A percentile compares a stretch with the other conserved stretches of the same genome.
Conservation (phyloP, 768 basidiomycete species). For the Macrocybe gigantea region DNA sequence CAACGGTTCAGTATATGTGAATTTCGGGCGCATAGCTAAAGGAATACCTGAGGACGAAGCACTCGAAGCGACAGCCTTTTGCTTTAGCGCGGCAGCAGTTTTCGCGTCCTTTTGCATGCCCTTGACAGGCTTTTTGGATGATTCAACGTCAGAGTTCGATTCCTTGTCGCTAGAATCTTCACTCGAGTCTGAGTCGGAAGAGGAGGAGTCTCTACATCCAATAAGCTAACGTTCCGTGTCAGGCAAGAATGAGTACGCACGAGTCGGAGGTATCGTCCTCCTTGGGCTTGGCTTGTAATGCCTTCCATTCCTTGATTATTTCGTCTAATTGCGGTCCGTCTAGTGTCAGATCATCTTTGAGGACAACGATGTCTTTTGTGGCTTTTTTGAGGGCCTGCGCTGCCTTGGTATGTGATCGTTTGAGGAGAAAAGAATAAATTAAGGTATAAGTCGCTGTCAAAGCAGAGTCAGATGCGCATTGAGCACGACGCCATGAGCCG, state of each 20-base stretch:
- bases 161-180: slow-evolving; percentile 15
- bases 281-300: slow-evolving; percentile 17
- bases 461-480: slow-evolving; percentile 4
- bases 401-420: slow-evolving; percentile 61
- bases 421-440: slow-evolving; percentile 67
- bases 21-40: too few relatives aligned
- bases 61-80: too few relatives aligned
- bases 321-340: slow-evolving; percentile 55
- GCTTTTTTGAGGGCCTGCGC: slow-evolving; percentile 74
- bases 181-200: slow-evolving; percentile 16
- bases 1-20: too few relatives aligned
- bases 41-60: slow-evolving; percentile 9
- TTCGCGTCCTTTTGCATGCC: background rate
- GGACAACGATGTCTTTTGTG: slow-evolving; percentile 52
- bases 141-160: slow-evolving; percentile 11
- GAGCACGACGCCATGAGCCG: slow-evolving; percentile 9
- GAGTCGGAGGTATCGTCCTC: slow-evolving; percentile 11
- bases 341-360: slow-evolving; percentile 46
- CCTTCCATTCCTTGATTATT: slow-evolving; percentile 64
- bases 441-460: slow-evolving; percentile 66
- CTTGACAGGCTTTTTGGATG: background rate
- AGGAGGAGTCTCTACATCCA: slow-evolving; percentile 1
- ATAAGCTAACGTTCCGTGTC: too few relatives aligned
- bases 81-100: too few relatives aligned
- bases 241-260: slow-evolving; percentile 8